phyloP scores from a whole-genome alignment of 2,329 filamentous ascomycete genomes.

The Fonsecaea erecta region DNA sequence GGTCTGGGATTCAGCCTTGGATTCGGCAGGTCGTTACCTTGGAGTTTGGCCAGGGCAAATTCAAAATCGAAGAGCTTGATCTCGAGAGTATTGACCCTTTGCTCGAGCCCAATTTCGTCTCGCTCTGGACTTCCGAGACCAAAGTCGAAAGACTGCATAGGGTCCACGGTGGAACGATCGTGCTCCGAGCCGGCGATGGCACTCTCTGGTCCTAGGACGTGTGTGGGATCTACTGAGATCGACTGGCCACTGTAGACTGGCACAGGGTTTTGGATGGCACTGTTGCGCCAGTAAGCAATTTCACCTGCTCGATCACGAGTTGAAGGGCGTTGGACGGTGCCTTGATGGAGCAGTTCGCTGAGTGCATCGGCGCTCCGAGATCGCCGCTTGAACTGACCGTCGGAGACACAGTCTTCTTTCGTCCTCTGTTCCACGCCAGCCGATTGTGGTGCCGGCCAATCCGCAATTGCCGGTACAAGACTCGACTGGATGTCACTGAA shows the following conservation, averaged over 20 bases:
- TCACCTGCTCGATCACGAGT: conserved; percentile 48
- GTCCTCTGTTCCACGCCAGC: conserved; percentile 7
- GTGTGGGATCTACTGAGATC: conserved; percentile 27
- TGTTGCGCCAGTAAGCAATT: conserved; percentile 45
- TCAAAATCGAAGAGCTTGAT: conserved; percentile 58
- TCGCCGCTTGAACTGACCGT: conserved; percentile 45
- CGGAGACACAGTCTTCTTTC: conserved; percentile 27
- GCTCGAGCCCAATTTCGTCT: conserved; percentile 50
- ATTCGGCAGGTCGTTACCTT: conserved; percentile 41
- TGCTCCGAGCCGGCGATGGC: conserved; percentile 21
- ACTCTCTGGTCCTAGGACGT: conserved; percentile 12
- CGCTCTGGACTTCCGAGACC: conserved; percentile 40
- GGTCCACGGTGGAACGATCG: conserved; percentile 19
- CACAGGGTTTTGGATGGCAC: conserved; percentile 40
- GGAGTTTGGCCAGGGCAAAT: conserved; percentile 55
- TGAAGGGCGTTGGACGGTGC: conserved; percentile 46
- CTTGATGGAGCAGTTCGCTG: conserved; percentile 40
- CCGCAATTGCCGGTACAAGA: conserved; percentile 6
- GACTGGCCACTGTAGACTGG: conserved; percentile 34
- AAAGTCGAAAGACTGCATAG: conserved; percentile 37
- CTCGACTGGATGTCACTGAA: conserved; percentile 47
- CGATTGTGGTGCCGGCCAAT: conserved; percentile 8
- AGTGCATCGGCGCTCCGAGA: conserved; percentile 52
- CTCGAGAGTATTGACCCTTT: conserved; percentile 55
- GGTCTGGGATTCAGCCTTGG: conserved; percentile 17